Evolutionary conservation across 208 protist genomes (phyloP).

Genomic region (Crithidia fasciculata): DNA sequence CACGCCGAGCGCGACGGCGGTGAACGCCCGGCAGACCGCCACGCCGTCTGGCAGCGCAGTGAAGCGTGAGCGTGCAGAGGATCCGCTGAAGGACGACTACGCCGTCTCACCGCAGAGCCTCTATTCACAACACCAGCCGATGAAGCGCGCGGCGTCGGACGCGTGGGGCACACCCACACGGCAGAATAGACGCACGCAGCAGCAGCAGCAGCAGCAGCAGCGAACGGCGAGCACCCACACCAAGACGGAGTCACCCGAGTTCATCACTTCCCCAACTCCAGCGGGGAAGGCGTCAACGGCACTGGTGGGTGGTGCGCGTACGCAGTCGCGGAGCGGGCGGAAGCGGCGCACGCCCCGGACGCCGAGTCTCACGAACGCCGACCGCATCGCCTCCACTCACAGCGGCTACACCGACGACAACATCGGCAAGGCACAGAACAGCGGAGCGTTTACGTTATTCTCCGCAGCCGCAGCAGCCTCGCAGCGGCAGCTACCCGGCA

Average conservation of each 20-base stretch:
- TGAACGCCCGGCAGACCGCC: conserved; percentile 8
- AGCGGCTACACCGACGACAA: not conserved
- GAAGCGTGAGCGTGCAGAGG: conserved; percentile 43
- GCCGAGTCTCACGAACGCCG: conserved; percentile 71
- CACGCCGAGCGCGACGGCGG: conserved; percentile 1
- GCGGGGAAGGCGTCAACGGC: conserved; percentile 28
- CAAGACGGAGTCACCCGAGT: conserved; percentile 34
- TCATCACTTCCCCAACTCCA: conserved; percentile 22
- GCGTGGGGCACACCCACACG: conserved; percentile 3
- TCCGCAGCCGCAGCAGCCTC: not conserved
- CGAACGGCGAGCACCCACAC: not conserved
- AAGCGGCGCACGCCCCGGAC: conserved; percentile 70
- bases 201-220: no score
- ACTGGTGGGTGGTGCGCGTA: conserved; percentile 21
- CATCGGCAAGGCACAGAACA: conserved; percentile 2
- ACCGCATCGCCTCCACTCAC: conserved; percentile 35
- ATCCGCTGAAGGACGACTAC: conserved; percentile 5
- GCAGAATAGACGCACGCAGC: no score
- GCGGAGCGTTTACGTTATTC: not conserved
- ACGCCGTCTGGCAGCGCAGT: conserved; percentile 18
- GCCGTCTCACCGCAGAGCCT: not conserved
- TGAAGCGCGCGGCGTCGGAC: conserved; percentile 8
- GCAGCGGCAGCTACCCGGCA: conserved; percentile 21
- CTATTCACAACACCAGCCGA: not conserved
- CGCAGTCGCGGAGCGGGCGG: conserved; percentile 27